Conservation (phyloP, 345 rosid genomes). For the Aethionema arabicum region DNA sequence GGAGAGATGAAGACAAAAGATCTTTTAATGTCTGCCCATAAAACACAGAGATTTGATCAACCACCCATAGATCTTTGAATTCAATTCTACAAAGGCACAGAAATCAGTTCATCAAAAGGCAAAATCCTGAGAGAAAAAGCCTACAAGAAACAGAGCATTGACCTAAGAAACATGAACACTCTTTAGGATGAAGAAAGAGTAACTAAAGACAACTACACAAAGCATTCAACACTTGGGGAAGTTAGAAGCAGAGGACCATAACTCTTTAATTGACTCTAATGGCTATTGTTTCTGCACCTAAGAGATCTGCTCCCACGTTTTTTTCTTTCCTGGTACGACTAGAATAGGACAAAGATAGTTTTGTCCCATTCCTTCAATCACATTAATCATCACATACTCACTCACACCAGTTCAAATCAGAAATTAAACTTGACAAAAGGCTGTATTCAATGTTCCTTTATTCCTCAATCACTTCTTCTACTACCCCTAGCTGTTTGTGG, state of each 20-base stretch:
- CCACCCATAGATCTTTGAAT: neutral
- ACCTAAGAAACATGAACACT: constrained; percentile 15
- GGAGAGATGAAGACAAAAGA: constrained; percentile 16
- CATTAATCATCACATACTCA: too few species aligned
- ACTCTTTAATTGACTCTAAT: constrained; percentile 25
- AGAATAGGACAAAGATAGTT: constrained; percentile 21
- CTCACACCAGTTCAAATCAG: too few species aligned
- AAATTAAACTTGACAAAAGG: neutral
- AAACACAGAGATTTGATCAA: constrained; percentile 3
- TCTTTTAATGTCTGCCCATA: constrained; percentile 17
- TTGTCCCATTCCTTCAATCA: constrained; percentile 14
- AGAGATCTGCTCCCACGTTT: constrained; percentile 28
- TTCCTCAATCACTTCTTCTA: constrained; percentile 6
- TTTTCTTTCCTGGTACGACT: constrained; percentile 3
- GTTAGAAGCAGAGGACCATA: constrained; percentile 17
- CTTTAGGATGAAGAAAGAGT: constrained; percentile 18
- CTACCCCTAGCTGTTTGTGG: constrained; percentile 1
- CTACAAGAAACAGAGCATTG: constrained; percentile 12
- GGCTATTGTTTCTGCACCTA: constrained; percentile 31
- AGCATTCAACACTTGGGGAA: constrained; percentile 19
- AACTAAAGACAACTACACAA: constrained; percentile 19
- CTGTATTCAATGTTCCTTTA: constrained; percentile 17
- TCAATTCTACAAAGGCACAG: too few species aligned
- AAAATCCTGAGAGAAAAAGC: constrained; percentile 9
- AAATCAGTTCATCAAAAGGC: neutral